Conservation (phyloP, 2,329 filamentous ascomycete genomes). For the Niveomyces coronatus region DNA sequence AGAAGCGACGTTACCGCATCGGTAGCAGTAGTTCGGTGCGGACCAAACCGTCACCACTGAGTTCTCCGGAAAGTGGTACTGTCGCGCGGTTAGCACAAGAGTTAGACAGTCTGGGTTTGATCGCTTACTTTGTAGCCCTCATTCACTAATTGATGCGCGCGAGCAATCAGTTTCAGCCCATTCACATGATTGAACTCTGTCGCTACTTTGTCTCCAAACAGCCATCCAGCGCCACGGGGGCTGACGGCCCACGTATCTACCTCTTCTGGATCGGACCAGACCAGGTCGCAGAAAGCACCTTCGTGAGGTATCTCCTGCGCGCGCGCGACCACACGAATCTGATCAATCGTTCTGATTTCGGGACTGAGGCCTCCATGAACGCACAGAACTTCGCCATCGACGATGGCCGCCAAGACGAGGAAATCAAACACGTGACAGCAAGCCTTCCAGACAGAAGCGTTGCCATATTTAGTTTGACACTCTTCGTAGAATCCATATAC, state of each 20-base stretch:
- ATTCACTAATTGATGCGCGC: conserved; percentile 96
- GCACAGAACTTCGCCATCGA: conserved; percentile 96
- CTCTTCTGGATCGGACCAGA: conserved; percentile 97
- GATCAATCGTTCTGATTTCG: conserved; percentile 93
- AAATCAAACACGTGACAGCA: conserved; percentile 99
- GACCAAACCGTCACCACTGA: conserved; percentile 98
- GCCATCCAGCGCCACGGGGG: conserved; percentile 91
- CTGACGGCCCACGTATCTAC: conserved; percentile 94
- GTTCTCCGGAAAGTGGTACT: conserved; percentile 91
- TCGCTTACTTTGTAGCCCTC: conserved; percentile 82
- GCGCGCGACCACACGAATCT: conserved; percentile 96
- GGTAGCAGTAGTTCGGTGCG: conserved; percentile 89
- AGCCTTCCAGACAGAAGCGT: conserved; percentile 99
- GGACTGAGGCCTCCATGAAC: conserved; percentile 87
- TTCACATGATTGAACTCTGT: conserved; percentile 98
- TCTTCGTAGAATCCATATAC: conserved; percentile 99
- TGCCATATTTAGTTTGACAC: conserved; percentile 95
- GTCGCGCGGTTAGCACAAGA: neutral
- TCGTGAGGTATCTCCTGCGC: conserved; percentile 98
- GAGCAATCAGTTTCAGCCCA: conserved; percentile 86
- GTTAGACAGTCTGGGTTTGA: neutral
- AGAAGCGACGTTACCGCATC: conserved; percentile 92
- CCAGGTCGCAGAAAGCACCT: conserved; percentile 93
- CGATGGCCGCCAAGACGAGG: conserved; percentile 89
- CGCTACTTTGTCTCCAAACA: conserved; percentile 94